Evolutionary conservation across 225 moss, liverwort and hornwort genomes (phyloP).

Genomic region (Neckera pumila): DNA sequence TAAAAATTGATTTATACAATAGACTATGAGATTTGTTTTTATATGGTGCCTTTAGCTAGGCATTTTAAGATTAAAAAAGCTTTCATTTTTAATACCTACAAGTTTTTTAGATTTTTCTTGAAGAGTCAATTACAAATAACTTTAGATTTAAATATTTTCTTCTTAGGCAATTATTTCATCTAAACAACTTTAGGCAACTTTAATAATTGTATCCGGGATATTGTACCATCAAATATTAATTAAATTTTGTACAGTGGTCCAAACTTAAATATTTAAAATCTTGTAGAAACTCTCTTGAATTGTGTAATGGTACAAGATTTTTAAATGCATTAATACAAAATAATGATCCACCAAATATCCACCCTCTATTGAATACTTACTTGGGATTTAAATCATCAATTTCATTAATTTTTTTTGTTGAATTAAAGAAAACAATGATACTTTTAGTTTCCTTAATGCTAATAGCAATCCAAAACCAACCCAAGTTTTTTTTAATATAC

Average conservation of each 20-base stretch:
- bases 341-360: accelerated
- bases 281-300: background rate
- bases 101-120: no score
- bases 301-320: background rate
- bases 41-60: no score
- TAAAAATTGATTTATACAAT: no score
- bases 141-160: no score
- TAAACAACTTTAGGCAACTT: no score
- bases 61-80: no score
- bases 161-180: no score
- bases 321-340: background rate
- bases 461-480: background rate
- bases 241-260: background rate
- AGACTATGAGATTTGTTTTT: no score
- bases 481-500: background rate
- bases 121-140: no score
- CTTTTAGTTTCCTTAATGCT: background rate
- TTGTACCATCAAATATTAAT: background rate
- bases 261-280: background rate
- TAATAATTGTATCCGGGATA: background rate
- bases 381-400: background rate
- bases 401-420: background rate
- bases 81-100: no score
- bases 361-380: background rate
- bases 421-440: background rate